Evolutionary conservation across 805 yeast species (phyloP).

Genomic region (Hanseniaspora clermontiae): DNA sequence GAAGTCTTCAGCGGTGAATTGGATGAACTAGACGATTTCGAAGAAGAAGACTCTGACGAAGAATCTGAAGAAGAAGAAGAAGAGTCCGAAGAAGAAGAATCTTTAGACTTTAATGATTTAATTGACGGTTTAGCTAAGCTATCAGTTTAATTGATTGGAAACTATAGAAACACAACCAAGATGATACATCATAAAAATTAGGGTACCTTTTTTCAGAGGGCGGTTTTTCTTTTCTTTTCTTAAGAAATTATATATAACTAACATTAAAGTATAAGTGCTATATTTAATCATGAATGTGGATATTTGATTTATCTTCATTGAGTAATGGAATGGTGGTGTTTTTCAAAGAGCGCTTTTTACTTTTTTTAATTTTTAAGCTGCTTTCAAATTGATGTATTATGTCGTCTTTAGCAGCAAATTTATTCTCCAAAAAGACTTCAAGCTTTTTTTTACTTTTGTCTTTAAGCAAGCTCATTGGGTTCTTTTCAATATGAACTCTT

Average conservation of each 20-base stretch:
- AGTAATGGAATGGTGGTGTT: background rate
- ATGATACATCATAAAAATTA: background rate
- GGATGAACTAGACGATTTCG: slow-evolving; percentile 90
- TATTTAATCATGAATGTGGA: background rate
- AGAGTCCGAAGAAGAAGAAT: slow-evolving; percentile 33
- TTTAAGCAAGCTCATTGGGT: slow-evolving; percentile 35
- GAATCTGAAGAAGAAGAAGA: slow-evolving; percentile 37
- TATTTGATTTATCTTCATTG: background rate
- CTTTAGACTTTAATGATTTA: slow-evolving; percentile 34
- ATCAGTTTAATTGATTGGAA: slow-evolving; percentile 35
- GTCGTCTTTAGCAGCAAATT: slow-evolving; percentile 62
- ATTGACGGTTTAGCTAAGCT: slow-evolving; percentile 32
- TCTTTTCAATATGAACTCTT: slow-evolving; percentile 35
- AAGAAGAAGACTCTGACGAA: slow-evolving; percentile 57
- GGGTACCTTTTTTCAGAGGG: background rate
- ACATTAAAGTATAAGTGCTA: background rate
- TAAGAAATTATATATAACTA: background rate
- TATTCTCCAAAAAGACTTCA: slow-evolving; percentile 64
- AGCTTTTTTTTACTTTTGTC: slow-evolving; percentile 42
- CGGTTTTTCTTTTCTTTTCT: background rate
- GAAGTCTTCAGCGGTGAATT: slow-evolving; percentile 68
- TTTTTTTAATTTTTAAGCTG: slow-evolving; percentile 20
- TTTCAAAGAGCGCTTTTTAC: background rate
- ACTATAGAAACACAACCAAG: background rate
- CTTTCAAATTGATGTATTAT: slow-evolving; percentile 32